Conservation (phyloP, 192 early-diverging fungal species). For the Coemansia sp. region DNA sequence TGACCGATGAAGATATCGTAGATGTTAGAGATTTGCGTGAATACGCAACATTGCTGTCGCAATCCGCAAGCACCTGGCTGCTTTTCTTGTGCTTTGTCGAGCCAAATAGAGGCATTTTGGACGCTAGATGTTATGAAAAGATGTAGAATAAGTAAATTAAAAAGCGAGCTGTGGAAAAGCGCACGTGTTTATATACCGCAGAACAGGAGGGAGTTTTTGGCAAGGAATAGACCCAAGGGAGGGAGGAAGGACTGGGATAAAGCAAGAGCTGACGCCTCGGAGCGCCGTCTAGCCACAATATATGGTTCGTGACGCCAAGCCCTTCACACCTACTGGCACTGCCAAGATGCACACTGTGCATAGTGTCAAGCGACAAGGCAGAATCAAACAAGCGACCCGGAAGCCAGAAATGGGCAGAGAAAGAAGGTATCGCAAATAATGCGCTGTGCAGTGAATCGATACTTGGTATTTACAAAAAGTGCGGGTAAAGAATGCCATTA, state of each 20-base stretch:
- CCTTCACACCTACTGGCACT: neutral
- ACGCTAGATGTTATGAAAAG: neutral
- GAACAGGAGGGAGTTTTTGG: neutral
- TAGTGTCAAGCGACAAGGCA: slow-evolving; percentile 6
- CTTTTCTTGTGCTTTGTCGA: slow-evolving; percentile 18
- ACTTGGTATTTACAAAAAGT: neutral
- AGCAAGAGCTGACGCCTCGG: slow-evolving; percentile 3
- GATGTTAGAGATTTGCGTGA: slow-evolving; percentile 25
- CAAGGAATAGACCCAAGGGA: slow-evolving; percentile 9
- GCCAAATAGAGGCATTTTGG: slow-evolving; percentile 27
- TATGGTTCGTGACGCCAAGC: slow-evolving; percentile 5
- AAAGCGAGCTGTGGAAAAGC: neutral
- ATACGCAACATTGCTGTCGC: slow-evolving; percentile 10
- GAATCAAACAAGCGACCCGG: neutral
- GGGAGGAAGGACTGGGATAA: neutral
- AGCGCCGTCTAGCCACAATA: slow-evolving; percentile 7
- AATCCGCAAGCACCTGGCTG: neutral
- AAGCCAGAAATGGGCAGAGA: slow-evolving; percentile 2
- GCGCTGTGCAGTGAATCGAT: neutral
- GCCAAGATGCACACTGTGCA: neutral
- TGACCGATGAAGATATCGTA: slow-evolving; percentile 33
- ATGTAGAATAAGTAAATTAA: no score
- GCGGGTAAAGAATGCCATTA: neutral
- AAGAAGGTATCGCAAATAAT: slow-evolving; percentile 4
- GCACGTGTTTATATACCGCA: neutral